Conservation (phyloP, 352 stramenopile genomes). For the Phytopythium montanum region DNA sequence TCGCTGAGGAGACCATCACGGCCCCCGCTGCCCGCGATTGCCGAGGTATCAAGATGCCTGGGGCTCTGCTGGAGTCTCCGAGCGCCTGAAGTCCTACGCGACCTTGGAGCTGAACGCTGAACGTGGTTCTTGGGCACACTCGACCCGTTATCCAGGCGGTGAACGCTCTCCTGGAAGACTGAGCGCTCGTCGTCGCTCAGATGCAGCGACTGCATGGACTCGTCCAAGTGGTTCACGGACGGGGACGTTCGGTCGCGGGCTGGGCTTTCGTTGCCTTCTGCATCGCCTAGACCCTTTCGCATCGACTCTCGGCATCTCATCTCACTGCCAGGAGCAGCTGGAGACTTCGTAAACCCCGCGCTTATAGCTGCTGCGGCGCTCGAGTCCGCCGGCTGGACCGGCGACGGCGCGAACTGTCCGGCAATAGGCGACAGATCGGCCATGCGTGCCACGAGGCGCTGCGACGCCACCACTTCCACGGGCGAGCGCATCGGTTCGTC, state of each 20-base stretch:
- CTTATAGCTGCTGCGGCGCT: neutral
- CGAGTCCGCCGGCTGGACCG: neutral
- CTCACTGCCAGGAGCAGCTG: neutral
- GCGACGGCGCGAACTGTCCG: slow-evolving; percentile 5
- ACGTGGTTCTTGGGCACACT: neutral
- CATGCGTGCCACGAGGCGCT: slow-evolving; percentile 48
- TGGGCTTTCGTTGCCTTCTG: neutral
- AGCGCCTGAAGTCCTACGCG: neutral
- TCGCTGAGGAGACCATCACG: slow-evolving; percentile 4
- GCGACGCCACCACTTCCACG: slow-evolving; percentile 31
- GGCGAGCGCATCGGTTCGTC: neutral
- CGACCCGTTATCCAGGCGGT: slow-evolving; percentile 5
- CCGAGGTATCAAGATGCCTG: neutral
- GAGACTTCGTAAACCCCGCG: neutral
- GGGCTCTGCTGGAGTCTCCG: neutral
- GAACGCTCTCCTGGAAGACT: slow-evolving; percentile 15
- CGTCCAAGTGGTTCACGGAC: slow-evolving; percentile 30
- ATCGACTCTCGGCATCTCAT: neutral
- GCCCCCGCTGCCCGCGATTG: neutral
- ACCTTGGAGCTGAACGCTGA: neutral
- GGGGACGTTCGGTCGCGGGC: neutral
- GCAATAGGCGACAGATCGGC: slow-evolving; percentile 62
- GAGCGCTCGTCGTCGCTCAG: slow-evolving; percentile 41
- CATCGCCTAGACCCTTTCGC: neutral
- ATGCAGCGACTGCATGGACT: slow-evolving; percentile 73